Percentiles rank a stretch among this genome's conserved stretches.
phyloP scores from a whole-genome alignment of 2,329 filamentous ascomycete genomes.

The Penicillium sp. region DNA sequence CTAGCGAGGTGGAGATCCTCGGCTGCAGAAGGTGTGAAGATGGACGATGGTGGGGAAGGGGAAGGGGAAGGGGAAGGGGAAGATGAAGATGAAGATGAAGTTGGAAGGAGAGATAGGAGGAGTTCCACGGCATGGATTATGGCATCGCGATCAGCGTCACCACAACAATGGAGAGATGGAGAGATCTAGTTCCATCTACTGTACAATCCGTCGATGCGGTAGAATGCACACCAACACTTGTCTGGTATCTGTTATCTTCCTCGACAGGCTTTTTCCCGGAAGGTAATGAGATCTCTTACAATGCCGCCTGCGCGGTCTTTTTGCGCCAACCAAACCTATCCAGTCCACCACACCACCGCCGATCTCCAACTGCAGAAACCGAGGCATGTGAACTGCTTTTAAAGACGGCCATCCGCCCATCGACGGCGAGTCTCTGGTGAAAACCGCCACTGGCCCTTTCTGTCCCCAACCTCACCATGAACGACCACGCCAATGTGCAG shows the following conservation, averaged over 20 bases:
- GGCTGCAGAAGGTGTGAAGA: background rate
- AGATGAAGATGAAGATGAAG: background rate
- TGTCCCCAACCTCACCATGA: conserved; percentile 10
- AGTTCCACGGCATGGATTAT: no score
- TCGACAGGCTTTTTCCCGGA: no score
- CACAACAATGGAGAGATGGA: no score
- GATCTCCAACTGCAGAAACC: conserved; percentile 16
- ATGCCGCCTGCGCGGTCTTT: background rate
- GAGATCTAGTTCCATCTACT: no score
- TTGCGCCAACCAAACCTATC: no score
- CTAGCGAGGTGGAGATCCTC: background rate
- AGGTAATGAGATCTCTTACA: no score
- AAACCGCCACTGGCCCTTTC: no score
- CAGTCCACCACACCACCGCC: no score
- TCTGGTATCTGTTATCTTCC: no score
- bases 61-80: background rate
- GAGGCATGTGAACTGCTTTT: conserved; percentile 23
- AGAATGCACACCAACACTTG: no score
- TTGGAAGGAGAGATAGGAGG: background rate
- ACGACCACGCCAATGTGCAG: conserved; percentile 15
- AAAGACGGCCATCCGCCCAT: background rate
- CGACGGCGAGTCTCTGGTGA: background rate
- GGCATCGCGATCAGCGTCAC: no score
- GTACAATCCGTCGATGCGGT: no score
- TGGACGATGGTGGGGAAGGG: background rate